Evolutionary conservation across 2,329 filamentous ascomycete genomes (phyloP).

Genomic region (Alternaria gansuensis): DNA sequence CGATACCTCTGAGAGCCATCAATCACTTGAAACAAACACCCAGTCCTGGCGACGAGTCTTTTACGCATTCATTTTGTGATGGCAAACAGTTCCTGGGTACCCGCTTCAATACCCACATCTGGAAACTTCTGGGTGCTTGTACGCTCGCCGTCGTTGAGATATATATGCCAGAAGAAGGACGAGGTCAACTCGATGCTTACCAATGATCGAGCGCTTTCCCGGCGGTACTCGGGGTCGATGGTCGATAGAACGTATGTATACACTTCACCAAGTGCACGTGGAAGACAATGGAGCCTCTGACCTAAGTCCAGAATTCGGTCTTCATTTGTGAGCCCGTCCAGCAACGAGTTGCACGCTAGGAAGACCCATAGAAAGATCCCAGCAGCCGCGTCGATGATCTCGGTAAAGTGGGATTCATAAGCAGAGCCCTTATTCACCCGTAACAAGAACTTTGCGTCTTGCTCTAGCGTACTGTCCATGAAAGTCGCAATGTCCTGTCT

Average conservation of each 20-base stretch:
- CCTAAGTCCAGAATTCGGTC: conserved; percentile 8
- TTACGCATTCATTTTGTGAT: too few species aligned
- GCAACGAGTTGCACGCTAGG: conserved; percentile 11
- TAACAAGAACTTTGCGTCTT: conserved; percentile 1
- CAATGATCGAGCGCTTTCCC: neutral
- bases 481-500: neutral
- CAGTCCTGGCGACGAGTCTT: too few species aligned
- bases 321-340: conserved; percentile 1
- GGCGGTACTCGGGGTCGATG: neutral
- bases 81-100: too few species aligned
- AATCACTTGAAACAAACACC: too few species aligned
- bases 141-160: neutral
- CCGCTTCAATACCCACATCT: too few species aligned
- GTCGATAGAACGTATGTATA: neutral
- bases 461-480: neutral
- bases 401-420: conserved; percentile 7
- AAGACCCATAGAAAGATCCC: conserved; percentile 21
- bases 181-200: neutral
- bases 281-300: neutral
- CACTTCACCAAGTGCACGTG: neutral
- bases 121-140: too few species aligned
- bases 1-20: too few species aligned
- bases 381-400: conserved; percentile 11
- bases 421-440: neutral
- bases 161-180: neutral